A percentile compares a stretch with the other conserved stretches of the same genome.
Conservation (phyloP, 2,329 filamentous ascomycete species). For the Diaporthe nobilis region DNA sequence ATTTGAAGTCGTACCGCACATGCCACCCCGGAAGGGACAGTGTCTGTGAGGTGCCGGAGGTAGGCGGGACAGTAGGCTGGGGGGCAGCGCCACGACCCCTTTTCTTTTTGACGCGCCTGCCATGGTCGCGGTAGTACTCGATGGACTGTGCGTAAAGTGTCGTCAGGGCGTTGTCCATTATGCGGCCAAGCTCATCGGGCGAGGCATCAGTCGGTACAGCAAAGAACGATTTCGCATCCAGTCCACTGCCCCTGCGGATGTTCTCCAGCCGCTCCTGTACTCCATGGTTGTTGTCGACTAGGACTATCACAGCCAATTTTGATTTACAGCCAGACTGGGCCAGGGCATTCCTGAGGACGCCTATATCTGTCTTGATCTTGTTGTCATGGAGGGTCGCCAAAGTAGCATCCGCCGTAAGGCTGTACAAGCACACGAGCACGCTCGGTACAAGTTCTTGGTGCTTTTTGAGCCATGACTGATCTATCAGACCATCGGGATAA, state of each 20-base stretch:
- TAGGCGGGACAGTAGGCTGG: conserved; percentile 85
- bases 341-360: conserved; percentile 78
- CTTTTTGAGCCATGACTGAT: conserved; percentile 87
- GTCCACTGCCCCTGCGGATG: conserved; percentile 82
- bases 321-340: conserved; percentile 81
- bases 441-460: conserved; percentile 89
- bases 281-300: conserved; percentile 76
- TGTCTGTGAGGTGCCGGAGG: conserved; percentile 86
- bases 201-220: conserved; percentile 84
- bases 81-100: conserved; percentile 83
- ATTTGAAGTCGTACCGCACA: conserved; percentile 94
- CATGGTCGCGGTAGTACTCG: conserved; percentile 94
- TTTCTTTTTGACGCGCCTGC: conserved; percentile 93
- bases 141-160: conserved; percentile 81
- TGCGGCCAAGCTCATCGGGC: conserved; percentile 78
- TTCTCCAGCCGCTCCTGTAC: conserved; percentile 79
- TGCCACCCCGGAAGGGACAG: conserved; percentile 92
- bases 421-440: conserved; percentile 85
- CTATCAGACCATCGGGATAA: conserved; percentile 91
- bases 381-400: conserved; percentile 86
- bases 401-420: conserved; percentile 79
- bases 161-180: conserved; percentile 80
- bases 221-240: conserved; percentile 89
- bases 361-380: conserved; percentile 89
- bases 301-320: conserved; percentile 81